Conservation (phyloP, 2,329 filamentous ascomycete species). For the Ascochyta viciae-villosae region DNA sequence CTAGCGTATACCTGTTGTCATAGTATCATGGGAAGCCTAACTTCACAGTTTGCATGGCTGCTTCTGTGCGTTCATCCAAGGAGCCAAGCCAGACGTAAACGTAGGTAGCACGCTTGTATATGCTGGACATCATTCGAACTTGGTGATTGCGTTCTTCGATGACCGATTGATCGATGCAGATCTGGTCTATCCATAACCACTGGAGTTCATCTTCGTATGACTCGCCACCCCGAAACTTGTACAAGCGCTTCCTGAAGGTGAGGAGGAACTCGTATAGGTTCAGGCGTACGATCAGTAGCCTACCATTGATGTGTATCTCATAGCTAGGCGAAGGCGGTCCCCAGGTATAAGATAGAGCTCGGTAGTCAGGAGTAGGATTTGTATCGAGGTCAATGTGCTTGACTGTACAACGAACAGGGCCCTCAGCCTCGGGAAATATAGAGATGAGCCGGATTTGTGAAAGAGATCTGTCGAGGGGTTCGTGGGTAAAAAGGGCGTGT, state of each 20-base stretch:
- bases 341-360: neutral
- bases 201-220: too few species aligned
- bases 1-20: too few species aligned
- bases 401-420: neutral
- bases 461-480: neutral
- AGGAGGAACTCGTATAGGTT: neutral
- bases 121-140: too few species aligned
- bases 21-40: too few species aligned
- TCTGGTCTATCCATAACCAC: too few species aligned
- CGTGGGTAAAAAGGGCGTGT: neutral
- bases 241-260: neutral
- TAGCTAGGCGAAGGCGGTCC: neutral
- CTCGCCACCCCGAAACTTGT: neutral
- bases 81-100: too few species aligned
- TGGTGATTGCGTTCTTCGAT: too few species aligned
- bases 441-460: neutral
- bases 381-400: neutral
- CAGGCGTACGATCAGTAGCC: neutral
- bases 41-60: too few species aligned
- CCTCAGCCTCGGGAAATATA: neutral
- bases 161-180: too few species aligned
- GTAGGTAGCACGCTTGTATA: too few species aligned
- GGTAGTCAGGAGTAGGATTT: slow-evolving; percentile 2
- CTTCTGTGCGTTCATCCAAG: too few species aligned
- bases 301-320: neutral